Base-by-base conservation (phyloP, 495 filamentous ascomycete genomes). In the Penicillium crystallinum region DNA sequence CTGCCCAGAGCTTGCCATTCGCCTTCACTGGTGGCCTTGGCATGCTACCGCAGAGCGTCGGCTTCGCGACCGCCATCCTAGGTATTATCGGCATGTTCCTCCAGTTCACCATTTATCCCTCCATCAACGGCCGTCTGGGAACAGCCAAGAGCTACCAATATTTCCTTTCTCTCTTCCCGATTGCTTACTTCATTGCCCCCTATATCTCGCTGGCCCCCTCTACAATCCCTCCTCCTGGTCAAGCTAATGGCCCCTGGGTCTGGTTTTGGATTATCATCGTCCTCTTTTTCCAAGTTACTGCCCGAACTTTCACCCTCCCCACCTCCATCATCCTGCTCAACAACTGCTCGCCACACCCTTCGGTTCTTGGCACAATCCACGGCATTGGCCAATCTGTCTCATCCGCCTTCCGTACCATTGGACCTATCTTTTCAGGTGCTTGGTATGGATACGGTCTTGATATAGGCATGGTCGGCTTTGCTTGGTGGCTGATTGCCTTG, bases 241-340 rank as follows among this genome's bases (percentile, higher is more conserved):
- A 83, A 57, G 88, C 87, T 40, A 80, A 81, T 38, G 90, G 89
- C 2, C 33, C 73, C 12, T 66, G 77, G 44, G 71, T 86, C 52
- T 95, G 89, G 89, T 46, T 77, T 4, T 79, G 80, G 29, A 87
- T 95, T 41, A 77, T 81, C 4, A 64, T 75, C 14, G 78, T 91
- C 5, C 72, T 93, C 0, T 78, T 83, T 61, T 65, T 91, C 18
- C 87, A 92, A 54, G 88, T 91, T 41, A 69, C 84, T 1, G 88
- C 84, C 0, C 80, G 88, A n/a, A 93, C 89, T 0, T 92, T 95
- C 69, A 87, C 87, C 6, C 76, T 91, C 0, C 89, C 90, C 0
- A 83, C 81, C 12, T 82, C 85, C 18, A 83, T 84, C 2, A 92
- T 95, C 49, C 71, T 95, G 6, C 75, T 92, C 27, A 93, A 92